A percentile compares a stretch with the other conserved stretches of the same genome.
Evolutionary conservation across 805 yeast genomes (phyloP).

Genomic region (Komagataella kurtzmanii): DNA sequence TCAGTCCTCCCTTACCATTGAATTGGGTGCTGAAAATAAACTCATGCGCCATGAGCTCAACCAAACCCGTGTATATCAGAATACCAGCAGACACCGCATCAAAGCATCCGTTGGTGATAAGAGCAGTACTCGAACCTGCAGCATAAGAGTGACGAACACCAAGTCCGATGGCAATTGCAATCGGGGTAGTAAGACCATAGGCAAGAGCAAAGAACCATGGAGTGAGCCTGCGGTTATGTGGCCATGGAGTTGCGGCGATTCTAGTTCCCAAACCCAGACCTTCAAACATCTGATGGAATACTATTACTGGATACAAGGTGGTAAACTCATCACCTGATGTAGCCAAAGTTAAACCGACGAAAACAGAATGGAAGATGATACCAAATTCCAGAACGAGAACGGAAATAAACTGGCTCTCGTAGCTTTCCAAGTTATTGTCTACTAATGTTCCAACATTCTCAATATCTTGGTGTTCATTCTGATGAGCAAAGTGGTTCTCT

Average conservation of each 20-base stretch:
- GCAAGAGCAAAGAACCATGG: slow-evolving; percentile 38
- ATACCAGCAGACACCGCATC: slow-evolving; percentile 66
- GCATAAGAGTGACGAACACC: slow-evolving; percentile 51
- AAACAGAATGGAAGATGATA: slow-evolving; percentile 60
- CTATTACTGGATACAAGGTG: slow-evolving; percentile 48
- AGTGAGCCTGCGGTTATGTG: slow-evolving; percentile 24
- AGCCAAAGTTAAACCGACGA: slow-evolving; percentile 59
- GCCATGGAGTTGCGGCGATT: slow-evolving; percentile 46
- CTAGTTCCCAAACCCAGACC: slow-evolving; percentile 72
- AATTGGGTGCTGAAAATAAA: slow-evolving; percentile 35
- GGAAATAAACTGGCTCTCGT: slow-evolving; percentile 21
- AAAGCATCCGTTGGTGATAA: slow-evolving; percentile 47
- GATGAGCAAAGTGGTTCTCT: slow-evolving; percentile 25
- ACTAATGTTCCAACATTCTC: slow-evolving; percentile 25
- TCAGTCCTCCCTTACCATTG: slow-evolving; percentile 26
- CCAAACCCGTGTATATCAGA: slow-evolving; percentile 57
- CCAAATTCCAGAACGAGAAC: slow-evolving; percentile 59
- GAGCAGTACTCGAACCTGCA: slow-evolving; percentile 37
- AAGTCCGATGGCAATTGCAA: slow-evolving; percentile 61
- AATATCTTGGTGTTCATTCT: slow-evolving; percentile 24
- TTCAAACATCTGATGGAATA: slow-evolving; percentile 71
- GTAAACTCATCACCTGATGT: slow-evolving; percentile 51
- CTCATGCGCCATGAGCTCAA: slow-evolving; percentile 66
- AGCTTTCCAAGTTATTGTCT: slow-evolving; percentile 9
- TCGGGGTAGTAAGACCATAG: slow-evolving; percentile 52